Conservation (phyloP, 2,329 filamentous ascomycete species). For the Pyrenochaeta sp. region DNA sequence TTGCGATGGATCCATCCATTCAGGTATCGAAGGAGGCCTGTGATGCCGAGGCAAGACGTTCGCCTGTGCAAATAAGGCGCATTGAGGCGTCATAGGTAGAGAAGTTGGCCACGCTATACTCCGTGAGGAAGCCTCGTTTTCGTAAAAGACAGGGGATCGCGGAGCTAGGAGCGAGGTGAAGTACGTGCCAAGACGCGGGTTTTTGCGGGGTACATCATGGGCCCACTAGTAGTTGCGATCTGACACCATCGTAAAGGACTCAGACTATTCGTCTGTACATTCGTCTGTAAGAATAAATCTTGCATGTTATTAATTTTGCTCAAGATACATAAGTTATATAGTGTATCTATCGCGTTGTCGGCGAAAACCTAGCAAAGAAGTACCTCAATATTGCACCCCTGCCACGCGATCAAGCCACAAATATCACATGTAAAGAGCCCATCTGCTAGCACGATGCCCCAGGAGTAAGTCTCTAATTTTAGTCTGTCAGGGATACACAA, state of each 20-base stretch:
- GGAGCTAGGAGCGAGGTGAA: neutral
- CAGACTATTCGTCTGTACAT: too few species aligned
- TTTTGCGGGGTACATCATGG: neutral
- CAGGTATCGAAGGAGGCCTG: neutral
- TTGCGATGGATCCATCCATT: neutral
- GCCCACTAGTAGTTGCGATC: neutral
- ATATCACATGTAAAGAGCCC: too few species aligned
- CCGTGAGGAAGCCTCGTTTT: neutral
- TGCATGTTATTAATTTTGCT: too few species aligned
- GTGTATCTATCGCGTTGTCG: neutral
- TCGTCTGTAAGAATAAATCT: too few species aligned
- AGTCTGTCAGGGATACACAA: too few species aligned
- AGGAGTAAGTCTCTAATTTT: too few species aligned
- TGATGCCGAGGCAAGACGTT: conserved; percentile 3
- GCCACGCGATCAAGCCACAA: too few species aligned
- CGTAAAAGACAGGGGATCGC: neutral
- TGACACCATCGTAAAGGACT: neutral
- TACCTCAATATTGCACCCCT: too few species aligned
- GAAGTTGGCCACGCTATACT: neutral
- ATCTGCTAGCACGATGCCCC: too few species aligned
- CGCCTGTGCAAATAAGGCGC: neutral
- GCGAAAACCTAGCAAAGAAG: too few species aligned
- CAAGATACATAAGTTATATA: too few species aligned
- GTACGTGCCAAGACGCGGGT: neutral
- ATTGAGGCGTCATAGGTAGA: conserved; percentile 2